These are phyloP conservation scores for Argentina anserina DNA, from an alignment of 306 rosid genomes.

Conservation along the genomic window DNA sequence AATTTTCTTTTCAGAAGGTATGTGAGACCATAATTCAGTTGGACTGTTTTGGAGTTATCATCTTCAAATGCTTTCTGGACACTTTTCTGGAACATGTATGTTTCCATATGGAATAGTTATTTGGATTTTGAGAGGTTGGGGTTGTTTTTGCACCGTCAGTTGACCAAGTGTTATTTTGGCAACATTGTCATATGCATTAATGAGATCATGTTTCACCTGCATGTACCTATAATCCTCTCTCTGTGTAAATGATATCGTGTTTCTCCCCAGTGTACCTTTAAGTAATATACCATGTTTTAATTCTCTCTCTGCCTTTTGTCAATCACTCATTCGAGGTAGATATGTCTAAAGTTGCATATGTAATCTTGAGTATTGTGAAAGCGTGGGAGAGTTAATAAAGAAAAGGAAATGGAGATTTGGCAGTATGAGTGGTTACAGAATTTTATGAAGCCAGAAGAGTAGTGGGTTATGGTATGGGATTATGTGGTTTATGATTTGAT, in stretches of 20 bases:
- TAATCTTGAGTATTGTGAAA: constrained; percentile 42
- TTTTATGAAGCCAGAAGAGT: background rate
- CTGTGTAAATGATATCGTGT: background rate
- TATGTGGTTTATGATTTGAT: constrained; percentile 4
- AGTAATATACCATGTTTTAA: background rate
- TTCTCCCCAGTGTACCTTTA: background rate
- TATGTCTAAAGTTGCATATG: constrained; percentile 41
- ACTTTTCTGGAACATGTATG: background rate
- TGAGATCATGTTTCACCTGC: background rate
- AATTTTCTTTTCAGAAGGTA: background rate
- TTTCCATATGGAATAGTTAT: background rate
- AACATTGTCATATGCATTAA: background rate
- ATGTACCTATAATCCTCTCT: background rate
- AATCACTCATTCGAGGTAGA: constrained; percentile 12
- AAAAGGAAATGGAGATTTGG: constrained; percentile 13
- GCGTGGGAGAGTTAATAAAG: constrained; percentile 14
- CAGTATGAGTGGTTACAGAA: background rate
- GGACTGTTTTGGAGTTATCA: background rate
- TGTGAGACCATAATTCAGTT: background rate
- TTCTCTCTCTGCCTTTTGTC: background rate
- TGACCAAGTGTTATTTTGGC: background rate
- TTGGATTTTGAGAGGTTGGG: background rate
- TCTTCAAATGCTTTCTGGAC: background rate
- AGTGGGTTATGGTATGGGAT: constrained; percentile 6
- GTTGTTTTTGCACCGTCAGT: constrained; percentile 2